Percentiles rank a stretch among this genome's conserved stretches.
Conservation (phyloP, 768 basidiomycete genomes). For the Coprinellus aureogranulatus region DNA sequence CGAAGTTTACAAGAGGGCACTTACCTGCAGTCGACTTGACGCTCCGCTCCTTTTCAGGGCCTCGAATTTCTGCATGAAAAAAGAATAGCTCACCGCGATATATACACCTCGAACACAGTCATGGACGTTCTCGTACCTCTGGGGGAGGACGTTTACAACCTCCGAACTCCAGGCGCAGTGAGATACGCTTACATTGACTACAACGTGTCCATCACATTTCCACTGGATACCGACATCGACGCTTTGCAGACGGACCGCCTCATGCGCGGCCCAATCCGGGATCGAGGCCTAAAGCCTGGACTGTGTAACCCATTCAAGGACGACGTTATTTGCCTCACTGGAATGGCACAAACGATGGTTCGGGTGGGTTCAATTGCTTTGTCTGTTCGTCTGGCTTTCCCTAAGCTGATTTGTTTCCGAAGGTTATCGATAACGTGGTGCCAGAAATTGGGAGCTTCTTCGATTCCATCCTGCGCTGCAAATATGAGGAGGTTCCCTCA, state of each 20-base stretch:
- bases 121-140: conserved; percentile 5
- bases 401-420: background rate
- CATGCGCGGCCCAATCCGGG: background rate
- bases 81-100: conserved; percentile 12
- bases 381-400: background rate
- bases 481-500: too few relatives aligned
- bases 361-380: conserved; percentile 2
- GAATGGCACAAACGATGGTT: conserved; percentile 4
- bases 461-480: too few relatives aligned
- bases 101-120: conserved; percentile 6
- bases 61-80: conserved; percentile 16
- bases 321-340: conserved; percentile 4
- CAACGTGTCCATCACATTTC: background rate
- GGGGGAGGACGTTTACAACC: background rate
- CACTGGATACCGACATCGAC: background rate
- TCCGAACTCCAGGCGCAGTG: background rate
- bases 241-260: background rate
- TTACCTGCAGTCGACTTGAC: too few relatives aligned
- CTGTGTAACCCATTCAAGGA: conserved; percentile 3
- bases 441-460: too few relatives aligned
- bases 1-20: too few relatives aligned
- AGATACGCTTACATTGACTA: conserved; percentile 3
- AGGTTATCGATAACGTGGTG: background rate
- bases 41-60: too few relatives aligned
- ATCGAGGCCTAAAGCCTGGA: background rate